These are phyloP conservation scores for Clarireedia sp. DNA, from an alignment of 2,329 filamentous ascomycete species.

Conservation along the genomic window DNA sequence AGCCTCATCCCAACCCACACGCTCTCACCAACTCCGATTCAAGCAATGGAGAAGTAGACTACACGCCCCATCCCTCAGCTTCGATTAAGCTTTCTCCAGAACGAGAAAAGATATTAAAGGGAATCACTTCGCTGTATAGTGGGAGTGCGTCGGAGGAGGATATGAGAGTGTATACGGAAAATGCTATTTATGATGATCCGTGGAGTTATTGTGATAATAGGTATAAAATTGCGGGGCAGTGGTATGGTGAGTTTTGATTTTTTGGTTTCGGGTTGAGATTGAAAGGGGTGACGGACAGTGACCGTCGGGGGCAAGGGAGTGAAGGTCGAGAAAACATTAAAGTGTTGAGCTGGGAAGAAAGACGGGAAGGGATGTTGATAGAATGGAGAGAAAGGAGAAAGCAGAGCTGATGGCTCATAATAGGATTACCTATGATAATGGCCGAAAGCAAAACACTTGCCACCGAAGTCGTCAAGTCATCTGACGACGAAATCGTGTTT, in stretches of 20 bases:
- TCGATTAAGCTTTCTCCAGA: conserved; percentile 29
- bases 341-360: background rate
- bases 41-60: conserved; percentile 30
- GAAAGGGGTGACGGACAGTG: background rate
- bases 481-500: conserved; percentile 35
- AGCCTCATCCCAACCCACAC: conserved; percentile 10
- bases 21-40: background rate
- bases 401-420: background rate
- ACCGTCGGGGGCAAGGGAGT: background rate
- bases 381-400: background rate
- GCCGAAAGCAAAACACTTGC: conserved; percentile 33
- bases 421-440: conserved; percentile 36
- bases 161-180: conserved; percentile 40
- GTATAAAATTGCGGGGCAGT: conserved; percentile 44
- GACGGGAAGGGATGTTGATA: background rate
- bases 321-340: too few relatives aligned
- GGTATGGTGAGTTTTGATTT: conserved; percentile 30
- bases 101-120: conserved; percentile 34
- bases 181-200: conserved; percentile 40
- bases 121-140: conserved; percentile 38
- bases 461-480: conserved; percentile 34
- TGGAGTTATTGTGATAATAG: conserved; percentile 42
- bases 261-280: background rate
- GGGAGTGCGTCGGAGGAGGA: conserved; percentile 40
- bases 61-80: conserved; percentile 33